A percentile compares a stretch with the other conserved stretches of the same genome.
Conservation (phyloP, 2,329 filamentous ascomycete species). For the Aspergillus arachidicola region DNA sequence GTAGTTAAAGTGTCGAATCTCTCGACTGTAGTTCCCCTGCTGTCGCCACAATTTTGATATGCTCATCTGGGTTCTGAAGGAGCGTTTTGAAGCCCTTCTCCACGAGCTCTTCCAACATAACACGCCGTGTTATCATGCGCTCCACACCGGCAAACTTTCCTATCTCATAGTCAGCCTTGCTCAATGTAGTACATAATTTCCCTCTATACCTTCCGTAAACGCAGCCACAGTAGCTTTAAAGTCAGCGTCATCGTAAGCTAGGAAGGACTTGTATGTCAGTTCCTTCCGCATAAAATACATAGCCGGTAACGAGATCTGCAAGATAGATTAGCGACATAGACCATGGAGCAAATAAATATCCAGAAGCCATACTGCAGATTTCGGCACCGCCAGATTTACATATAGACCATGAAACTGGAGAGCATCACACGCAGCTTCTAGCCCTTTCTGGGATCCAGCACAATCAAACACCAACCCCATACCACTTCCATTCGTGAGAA, state of each 20-base stretch:
- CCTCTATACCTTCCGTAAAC: neutral
- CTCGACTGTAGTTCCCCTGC: neutral
- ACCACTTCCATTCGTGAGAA: neutral
- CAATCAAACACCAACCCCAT: neutral
- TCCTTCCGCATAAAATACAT: neutral
- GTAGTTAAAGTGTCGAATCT: neutral
- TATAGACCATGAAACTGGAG: neutral
- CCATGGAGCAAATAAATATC: fast-evolving
- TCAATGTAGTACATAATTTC: too few relatives aligned
- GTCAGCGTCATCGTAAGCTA: neutral
- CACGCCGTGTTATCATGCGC: neutral
- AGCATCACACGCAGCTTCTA: neutral
- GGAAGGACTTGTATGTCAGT: neutral
- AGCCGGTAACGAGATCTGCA: neutral
- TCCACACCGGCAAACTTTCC: neutral
- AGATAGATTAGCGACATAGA: neutral
- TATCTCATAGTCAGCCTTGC: neutral
- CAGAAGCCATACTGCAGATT: neutral
- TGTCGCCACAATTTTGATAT: neutral
- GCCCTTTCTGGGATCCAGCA: neutral
- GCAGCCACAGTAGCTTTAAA: neutral
- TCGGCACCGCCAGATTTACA: neutral
- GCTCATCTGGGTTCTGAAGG: neutral
- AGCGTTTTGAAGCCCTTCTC: neutral
- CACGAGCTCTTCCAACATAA: neutral